Percentiles rank a stretch among this genome's conserved stretches.
phyloP scores from a whole-genome alignment of 768 basidiomycete species.

The Russula sp. region DNA sequence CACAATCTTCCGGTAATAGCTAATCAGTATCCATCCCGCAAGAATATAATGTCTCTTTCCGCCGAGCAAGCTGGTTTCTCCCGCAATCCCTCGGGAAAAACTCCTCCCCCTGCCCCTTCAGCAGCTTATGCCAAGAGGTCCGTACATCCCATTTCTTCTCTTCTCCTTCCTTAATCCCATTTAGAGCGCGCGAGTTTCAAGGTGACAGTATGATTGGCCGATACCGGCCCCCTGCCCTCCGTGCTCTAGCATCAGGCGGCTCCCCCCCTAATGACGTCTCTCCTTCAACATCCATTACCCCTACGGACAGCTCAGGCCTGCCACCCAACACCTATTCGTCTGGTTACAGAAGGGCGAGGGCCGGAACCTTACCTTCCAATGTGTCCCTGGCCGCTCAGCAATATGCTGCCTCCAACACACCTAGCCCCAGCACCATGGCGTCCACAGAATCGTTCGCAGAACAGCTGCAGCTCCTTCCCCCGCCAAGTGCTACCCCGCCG shows the following conservation, averaged over 20 bases:
- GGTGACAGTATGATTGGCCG: slow-evolving; percentile 65
- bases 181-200: slow-evolving; percentile 80
- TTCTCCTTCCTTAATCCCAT: slow-evolving; percentile 24
- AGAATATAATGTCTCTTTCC: slow-evolving; percentile 88
- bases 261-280: slow-evolving; percentile 67
- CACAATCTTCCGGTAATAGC: slow-evolving; percentile 56
- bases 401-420: slow-evolving; percentile 60
- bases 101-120: slow-evolving; percentile 84
- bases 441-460: slow-evolving; percentile 46
- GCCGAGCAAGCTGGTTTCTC: slow-evolving; percentile 79
- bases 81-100: slow-evolving; percentile 82
- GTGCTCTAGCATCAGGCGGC: slow-evolving; percentile 58
- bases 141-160: slow-evolving; percentile 25
- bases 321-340: slow-evolving; percentile 75
- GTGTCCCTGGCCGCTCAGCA: slow-evolving; percentile 83
- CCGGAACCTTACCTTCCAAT: slow-evolving; percentile 95
- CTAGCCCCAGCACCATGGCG: slow-evolving; percentile 42
- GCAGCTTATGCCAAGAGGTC: slow-evolving; percentile 87
- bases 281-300: slow-evolving; percentile 47
- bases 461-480: slow-evolving; percentile 38
- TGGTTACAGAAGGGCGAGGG: slow-evolving; percentile 91
- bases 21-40: slow-evolving; percentile 66
- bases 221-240: slow-evolving; percentile 79
- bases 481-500: slow-evolving; percentile 35
- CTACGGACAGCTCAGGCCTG: slow-evolving; percentile 50